Base-by-base conservation (phyloP, 352 stramenopile genomes). In the Nothophytophthora sp. region DNA sequence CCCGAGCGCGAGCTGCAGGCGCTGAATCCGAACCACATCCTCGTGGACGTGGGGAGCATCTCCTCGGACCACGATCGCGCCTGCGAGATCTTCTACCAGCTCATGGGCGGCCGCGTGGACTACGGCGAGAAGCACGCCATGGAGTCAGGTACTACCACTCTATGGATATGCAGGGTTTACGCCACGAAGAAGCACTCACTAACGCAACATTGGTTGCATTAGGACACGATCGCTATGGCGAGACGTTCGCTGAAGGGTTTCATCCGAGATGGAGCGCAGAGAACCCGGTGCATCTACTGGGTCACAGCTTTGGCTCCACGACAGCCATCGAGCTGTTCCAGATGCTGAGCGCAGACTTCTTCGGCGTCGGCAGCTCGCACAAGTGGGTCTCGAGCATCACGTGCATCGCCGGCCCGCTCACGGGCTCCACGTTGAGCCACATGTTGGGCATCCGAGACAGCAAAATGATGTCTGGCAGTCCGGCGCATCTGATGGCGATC, bases 281-380 rank as follows among this genome's bases (percentile, higher is more conserved):
- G 0, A 73, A 81, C 47, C 79, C 76, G 0, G 64, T 90, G 11
- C 79, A 87, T 30, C 48, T 90, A 7, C 25, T 88, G 13, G 79
- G 75, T 15, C 79, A 88, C 53, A 87, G 76, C 40, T 75, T 80
- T 32, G 78, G 78, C 20, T 73, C 76, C 12, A 83, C 71, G 11
- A 86, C 78, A 1, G 78, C 76, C n/a, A 77, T 89, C 29, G 78
- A 89, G 47, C 38, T 89, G 22, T 85, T 86, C 58, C 78, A 89
- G 52, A 50, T 87, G 50, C 54, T 89, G 5, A 75, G 70, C 28
- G 36, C 62, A 6, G 76, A 89, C 55, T 76, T 68, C 39, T 89
- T 87, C 33, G 41, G 53, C 33, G 73, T 89, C 15, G 70, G 75
- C 11, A 82, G 57, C 25, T 64, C 64, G 19, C 52, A 79, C 48